A percentile compares a stretch with the other conserved stretches of the same genome.
Evolutionary conservation across 306 rosid genomes (phyloP).

Genomic region (Alnus rubra): DNA sequence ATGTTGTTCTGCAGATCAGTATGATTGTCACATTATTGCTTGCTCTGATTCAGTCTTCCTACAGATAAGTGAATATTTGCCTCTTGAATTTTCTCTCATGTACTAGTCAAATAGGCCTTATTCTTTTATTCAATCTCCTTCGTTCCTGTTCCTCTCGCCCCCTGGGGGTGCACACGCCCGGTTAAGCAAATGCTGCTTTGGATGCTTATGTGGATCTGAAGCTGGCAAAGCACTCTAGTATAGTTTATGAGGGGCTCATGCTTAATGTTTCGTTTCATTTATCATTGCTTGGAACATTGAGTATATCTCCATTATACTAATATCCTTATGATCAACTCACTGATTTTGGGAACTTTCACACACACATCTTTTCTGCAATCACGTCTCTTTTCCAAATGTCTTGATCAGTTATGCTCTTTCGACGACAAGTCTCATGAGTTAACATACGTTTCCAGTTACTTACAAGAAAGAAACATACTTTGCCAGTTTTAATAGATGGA

Average conservation of each 20-base stretch:
- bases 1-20: not conserved
- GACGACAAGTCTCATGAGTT: not conserved
- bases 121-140: too few species aligned
- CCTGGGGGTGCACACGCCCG: too few species aligned
- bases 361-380: not conserved
- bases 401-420: not conserved
- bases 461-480: not conserved
- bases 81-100: not conserved
- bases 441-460: not conserved
- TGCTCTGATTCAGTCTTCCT: too few species aligned
- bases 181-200: not conserved
- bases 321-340: not conserved
- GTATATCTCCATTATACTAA: not conserved
- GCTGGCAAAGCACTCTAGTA: not conserved
- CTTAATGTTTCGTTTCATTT: not conserved
- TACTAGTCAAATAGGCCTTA: not conserved
- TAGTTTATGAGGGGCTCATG: not conserved
- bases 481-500: too few species aligned
- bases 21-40: not conserved
- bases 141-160: too few species aligned
- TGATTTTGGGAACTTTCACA: not conserved
- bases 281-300: not conserved
- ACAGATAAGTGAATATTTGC: not conserved
- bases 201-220: not conserved
- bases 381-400: not conserved